phyloP scores from a whole-genome alignment of 768 basidiomycete species.

The Kwoniella sp. region DNA sequence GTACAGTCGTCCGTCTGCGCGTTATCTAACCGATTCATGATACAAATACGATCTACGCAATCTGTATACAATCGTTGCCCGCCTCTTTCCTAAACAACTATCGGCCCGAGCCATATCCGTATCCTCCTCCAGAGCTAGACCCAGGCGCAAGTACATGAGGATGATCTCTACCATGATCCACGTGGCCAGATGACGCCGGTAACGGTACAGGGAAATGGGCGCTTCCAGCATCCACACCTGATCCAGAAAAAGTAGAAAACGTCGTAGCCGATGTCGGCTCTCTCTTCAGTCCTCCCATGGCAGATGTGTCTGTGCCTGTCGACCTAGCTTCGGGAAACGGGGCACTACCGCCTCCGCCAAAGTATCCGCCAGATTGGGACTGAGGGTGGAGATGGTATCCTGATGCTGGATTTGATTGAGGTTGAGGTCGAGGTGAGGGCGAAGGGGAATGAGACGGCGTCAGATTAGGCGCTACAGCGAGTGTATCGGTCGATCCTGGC shows the following conservation, averaged over 20 bases:
- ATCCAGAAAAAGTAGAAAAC: neutral
- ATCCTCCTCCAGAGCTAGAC: neutral
- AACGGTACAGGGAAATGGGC: constrained; percentile 19
- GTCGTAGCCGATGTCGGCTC: constrained; percentile 5
- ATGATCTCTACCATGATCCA: constrained; percentile 11
- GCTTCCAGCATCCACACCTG: neutral
- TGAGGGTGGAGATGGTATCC: neutral
- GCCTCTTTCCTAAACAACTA: no score
- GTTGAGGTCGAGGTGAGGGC: constrained; percentile 2
- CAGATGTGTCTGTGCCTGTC: constrained; percentile 2
- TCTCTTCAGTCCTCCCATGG: neutral
- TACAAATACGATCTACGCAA: no score
- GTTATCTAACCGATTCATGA: no score
- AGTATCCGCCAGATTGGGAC: neutral
- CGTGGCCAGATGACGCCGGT: constrained; percentile 1
- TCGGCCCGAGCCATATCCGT: neutral
- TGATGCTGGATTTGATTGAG: neutral
- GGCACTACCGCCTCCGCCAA: neutral
- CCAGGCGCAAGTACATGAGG: neutral
- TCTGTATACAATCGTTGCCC: no score
- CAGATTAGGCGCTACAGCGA: neutral
- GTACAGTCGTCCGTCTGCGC: neutral
- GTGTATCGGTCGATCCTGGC: neutral
- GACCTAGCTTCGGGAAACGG: constrained; percentile 20
- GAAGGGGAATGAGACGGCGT: neutral